Percentiles rank a stretch among this genome's conserved stretches.
phyloP scores from a whole-genome alignment of 352 stramenopile species.

The Blastocystis sp. region DNA sequence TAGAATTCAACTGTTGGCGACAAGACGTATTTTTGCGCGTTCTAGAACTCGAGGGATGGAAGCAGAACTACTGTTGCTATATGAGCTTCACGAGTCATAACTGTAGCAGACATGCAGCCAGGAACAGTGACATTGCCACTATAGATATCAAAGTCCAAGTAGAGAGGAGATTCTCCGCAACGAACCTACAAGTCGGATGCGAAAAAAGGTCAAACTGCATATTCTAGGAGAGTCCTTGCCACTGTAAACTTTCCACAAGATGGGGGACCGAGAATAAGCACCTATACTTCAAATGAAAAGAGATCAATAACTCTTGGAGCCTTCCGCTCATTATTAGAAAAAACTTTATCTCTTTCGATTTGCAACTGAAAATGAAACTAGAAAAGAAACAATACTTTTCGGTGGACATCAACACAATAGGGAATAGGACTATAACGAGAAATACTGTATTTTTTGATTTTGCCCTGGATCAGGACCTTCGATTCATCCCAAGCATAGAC shows the following conservation, averaged over 20 bases:
- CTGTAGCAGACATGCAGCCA: neutral
- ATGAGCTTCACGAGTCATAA: neutral
- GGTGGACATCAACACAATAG: slow-evolving; percentile 22
- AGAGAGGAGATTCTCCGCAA: slow-evolving; percentile 6
- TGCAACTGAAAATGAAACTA: neutral
- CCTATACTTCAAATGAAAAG: neutral
- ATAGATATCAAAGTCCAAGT: slow-evolving; percentile 10
- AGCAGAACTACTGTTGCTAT: neutral
- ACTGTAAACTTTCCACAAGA: slow-evolving; percentile 15
- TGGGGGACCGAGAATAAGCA: slow-evolving; percentile 13
- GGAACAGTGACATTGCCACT: slow-evolving; percentile 34
- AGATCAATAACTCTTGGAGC: neutral
- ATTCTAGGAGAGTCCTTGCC: neutral
- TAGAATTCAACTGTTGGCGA: slow-evolving; percentile 20
- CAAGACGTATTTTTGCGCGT: slow-evolving; percentile 24
- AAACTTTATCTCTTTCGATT: neutral
- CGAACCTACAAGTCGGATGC: neutral
- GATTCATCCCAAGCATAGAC: slow-evolving; percentile 34
- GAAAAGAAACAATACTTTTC: neutral
- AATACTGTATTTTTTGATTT: neutral
- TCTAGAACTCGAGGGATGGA: neutral
- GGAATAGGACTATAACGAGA: slow-evolving; percentile 2
- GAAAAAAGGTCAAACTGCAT: neutral
- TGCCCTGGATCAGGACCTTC: neutral
- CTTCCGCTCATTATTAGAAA: neutral